Evolutionary conservation across 192 early-diverging fungal species (phyloP).

Genomic region (Entrophospora sp.): DNA sequence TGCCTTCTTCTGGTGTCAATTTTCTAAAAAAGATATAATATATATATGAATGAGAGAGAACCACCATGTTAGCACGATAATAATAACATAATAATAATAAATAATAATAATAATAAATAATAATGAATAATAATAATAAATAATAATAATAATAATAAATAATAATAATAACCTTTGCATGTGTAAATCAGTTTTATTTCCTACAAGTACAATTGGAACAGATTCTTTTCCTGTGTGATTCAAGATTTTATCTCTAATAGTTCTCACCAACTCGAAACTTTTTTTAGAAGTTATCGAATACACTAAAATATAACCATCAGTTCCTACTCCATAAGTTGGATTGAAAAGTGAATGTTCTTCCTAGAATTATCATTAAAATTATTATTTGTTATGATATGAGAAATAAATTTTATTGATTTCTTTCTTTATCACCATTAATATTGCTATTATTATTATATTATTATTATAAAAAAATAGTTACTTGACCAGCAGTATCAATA

Average conservation of each 20-base stretch:
- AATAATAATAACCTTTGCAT: constrained; percentile 41
- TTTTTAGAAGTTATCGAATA: constrained; percentile 82
- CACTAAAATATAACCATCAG: constrained; percentile 91
- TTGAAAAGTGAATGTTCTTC: constrained; percentile 94
- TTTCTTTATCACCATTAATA: no score
- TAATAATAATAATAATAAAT: background rate
- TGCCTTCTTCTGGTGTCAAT: constrained; percentile 70
- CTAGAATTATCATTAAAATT: constrained; percentile 30
- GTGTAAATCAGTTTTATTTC: constrained; percentile 86
- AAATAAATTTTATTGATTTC: no score
- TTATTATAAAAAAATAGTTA: no score
- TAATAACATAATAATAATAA: no score
- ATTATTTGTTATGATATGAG: background rate
- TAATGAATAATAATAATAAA: background rate
- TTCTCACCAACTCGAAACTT: constrained; percentile 83
- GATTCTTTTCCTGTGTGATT: constrained; percentile 83
- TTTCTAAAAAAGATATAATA: no score
- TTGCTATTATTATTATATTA: no score
- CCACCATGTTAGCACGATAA: no score
- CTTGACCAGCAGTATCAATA: constrained; percentile 94
- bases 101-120: background rate
- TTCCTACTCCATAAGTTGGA: constrained; percentile 78
- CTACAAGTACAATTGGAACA: constrained; percentile 86
- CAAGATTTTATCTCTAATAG: constrained; percentile 90
- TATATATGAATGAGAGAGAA: no score